phyloP scores from a whole-genome alignment of 495 filamentous ascomycete genomes.

The Tetracladium marchalianum region DNA sequence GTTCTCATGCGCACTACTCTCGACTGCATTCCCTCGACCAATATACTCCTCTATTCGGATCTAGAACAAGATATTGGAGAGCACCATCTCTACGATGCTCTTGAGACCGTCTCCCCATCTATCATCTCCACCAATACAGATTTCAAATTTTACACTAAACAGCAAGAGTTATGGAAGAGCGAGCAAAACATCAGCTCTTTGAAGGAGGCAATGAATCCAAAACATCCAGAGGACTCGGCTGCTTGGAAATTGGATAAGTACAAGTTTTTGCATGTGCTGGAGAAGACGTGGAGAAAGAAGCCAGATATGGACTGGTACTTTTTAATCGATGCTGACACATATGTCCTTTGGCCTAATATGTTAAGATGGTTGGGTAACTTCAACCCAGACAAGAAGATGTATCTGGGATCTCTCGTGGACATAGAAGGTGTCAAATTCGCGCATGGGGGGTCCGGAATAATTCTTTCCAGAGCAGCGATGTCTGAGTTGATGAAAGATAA shows the following conservation, averaged over 20 bases:
- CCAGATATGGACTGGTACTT: slow-evolving; percentile 54
- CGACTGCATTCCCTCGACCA: slow-evolving; percentile 31
- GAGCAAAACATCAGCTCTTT: neutral
- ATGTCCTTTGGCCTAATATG: slow-evolving; percentile 52
- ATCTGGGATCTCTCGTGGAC: slow-evolving; percentile 28
- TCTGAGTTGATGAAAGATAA: slow-evolving; percentile 25
- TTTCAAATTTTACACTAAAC: slow-evolving; percentile 43
- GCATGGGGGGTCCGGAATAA: slow-evolving; percentile 44
- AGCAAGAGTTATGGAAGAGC: slow-evolving; percentile 21
- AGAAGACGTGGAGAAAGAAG: slow-evolving; percentile 30
- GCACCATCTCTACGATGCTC: slow-evolving; percentile 38
- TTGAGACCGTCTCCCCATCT: slow-evolving; percentile 30
- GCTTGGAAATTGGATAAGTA: slow-evolving; percentile 38
- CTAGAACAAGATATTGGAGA: slow-evolving; percentile 40
- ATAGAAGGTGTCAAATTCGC: slow-evolving; percentile 33
- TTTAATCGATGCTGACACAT: slow-evolving; percentile 62
- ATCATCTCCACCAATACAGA: slow-evolving; percentile 31
- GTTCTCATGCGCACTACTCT: slow-evolving; percentile 43
- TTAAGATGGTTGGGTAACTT: slow-evolving; percentile 44
- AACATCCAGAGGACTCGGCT: neutral
- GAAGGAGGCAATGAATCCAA: neutral
- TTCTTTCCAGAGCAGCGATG: slow-evolving; percentile 40
- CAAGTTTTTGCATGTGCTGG: slow-evolving; percentile 35
- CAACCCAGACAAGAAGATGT: slow-evolving; percentile 38
- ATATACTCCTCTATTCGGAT: slow-evolving; percentile 49